Base-by-base conservation (phyloP, 768 basidiomycete genomes). In the Sarcodon sp. region DNA sequence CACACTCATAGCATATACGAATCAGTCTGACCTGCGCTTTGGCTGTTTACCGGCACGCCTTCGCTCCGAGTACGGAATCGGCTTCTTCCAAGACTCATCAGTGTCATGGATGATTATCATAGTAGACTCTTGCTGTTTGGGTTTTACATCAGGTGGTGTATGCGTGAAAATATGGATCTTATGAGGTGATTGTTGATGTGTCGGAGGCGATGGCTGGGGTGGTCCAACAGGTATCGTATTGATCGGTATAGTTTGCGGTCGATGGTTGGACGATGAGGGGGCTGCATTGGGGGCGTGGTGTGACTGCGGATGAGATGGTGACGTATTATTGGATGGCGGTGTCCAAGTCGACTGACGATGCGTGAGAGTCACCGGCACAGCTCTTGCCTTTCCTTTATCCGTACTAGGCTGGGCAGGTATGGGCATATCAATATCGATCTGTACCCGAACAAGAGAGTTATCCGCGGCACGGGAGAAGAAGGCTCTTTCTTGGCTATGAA, bases 31-130 rank as follows among this genome's bases (percentile, higher is more conserved):
- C 13, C 27, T 41, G 16, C 85, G 75, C 57, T 70, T 72, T 18
- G 85, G 87, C 59, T 87, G 85, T 61, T 88, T 88, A 45, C 85
- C 85, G 46, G 85, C 85, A 49, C 85, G 70, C 48, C 85, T 69
- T 18, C 85, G 76, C 60, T 86, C 84, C 36, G 75, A 73, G 56
- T 81, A 79, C 16, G 85, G 83, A 62, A 79, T 85, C 0, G 84
- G 81, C 39, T 75, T 66, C 32, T 77, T 68, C 84, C 84, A 87
- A 27, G 79, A 66, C 52, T 87, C 83, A 58, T 86, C 84, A 21
- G 70, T 59, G 48, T 82, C 79, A 50, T 74, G 21, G 21, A 27
- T 27, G 39, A 41, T 13, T 15, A 41, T 41, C 39, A 27, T 8
- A 41, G 39, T 15, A 15, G 39, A 41, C 21, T 27, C 21, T 27